Base-by-base conservation (phyloP, 2,329 filamentous ascomycete species). In the Chrysoporthe deuterocubensis region DNA sequence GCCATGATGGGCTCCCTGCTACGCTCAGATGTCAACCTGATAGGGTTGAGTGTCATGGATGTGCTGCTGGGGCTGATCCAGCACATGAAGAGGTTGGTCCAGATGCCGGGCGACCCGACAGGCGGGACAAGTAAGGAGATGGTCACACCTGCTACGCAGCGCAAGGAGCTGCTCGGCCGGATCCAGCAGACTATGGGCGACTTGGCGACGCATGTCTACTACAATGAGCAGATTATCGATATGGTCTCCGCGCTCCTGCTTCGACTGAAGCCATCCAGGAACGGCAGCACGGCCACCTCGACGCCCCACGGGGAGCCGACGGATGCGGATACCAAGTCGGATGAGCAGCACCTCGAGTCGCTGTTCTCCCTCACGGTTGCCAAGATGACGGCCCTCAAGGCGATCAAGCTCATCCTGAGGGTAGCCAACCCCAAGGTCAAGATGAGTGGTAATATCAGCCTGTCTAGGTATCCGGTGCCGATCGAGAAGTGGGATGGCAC, bases 41-140 rank as follows among this genome's bases (percentile, higher is more conserved):
- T 99, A 70, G 96, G 96, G 1, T 83, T 99, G 58, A 97, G 94
- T 76, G 92, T 98, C 64, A 98, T 98, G 90, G 96, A 99, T 77
- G 90, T 98, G 21, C 83, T 98, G 40, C 84, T 97, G 16, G 92
- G 93, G 1, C 84, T 99, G 16, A 88, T 97, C 71, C 90, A 93
- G 71, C 93, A 97, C 75, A 91, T 95, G 76, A 88, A 93, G 72
- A 86, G 89, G 73, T 82, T 97, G 9, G 84, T 97, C 16, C 91
- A 93, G 74, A 84, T 93, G 68, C 82, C 81, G 8, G 81, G 79
- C 18, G 78, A 80, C 43, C 77, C 77, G 0, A 74, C 73, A 50
- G 75, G 72, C 48, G 74, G 74, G 65, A 72, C 74, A n/a, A 71
- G 64, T 65, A 73, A 73, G 16, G 75, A 78, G 58, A 71, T 72